Evolutionary conservation across 225 moss, liverwort and hornwort species (phyloP).

Genomic region (Polytrichum commune): DNA sequence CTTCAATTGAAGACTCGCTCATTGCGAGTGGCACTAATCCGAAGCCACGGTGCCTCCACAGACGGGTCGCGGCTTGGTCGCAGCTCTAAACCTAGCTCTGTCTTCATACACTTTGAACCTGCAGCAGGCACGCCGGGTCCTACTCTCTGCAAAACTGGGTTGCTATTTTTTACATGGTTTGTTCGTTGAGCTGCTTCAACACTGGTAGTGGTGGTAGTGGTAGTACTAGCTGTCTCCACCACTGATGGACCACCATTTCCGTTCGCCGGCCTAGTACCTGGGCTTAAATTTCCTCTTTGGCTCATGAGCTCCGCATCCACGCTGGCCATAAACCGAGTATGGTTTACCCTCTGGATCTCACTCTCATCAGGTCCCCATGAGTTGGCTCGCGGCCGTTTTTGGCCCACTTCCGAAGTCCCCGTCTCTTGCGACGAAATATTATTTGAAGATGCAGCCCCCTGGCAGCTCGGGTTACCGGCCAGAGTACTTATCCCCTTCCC

Average conservation of each 20-base stretch:
- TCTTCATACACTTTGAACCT: conserved; percentile 37
- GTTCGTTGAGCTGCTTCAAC: background rate
- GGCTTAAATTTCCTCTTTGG: too few species aligned
- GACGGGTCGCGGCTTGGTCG: conserved; percentile 14
- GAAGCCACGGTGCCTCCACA: conserved; percentile 32
- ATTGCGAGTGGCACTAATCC: conserved; percentile 37
- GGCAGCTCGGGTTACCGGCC: background rate
- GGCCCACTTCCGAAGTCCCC: conserved; percentile 7
- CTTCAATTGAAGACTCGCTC: conserved; percentile 54
- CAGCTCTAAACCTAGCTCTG: conserved; percentile 44
- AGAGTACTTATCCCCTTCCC: conserved; percentile 2
- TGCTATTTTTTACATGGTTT: background rate
- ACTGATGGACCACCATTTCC: too few species aligned
- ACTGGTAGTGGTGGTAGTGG: background rate
- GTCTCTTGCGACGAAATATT: background rate
- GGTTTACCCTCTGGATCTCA: conserved; percentile 10
- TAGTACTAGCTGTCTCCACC: too few species aligned
- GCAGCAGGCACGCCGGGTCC: conserved; percentile 5
- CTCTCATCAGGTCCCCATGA: conserved; percentile 40
- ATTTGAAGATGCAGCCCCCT: background rate
- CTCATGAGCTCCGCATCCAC: background rate
- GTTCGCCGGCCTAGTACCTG: too few species aligned
- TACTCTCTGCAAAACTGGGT: conserved; percentile 11
- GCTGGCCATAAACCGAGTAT: background rate
- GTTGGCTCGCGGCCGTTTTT: conserved; percentile 31